A percentile compares a stretch with the other conserved stretches of the same genome.
Evolutionary conservation across 257 asterid species (phyloP).

Genomic region (Hygrophila difformis): DNA sequence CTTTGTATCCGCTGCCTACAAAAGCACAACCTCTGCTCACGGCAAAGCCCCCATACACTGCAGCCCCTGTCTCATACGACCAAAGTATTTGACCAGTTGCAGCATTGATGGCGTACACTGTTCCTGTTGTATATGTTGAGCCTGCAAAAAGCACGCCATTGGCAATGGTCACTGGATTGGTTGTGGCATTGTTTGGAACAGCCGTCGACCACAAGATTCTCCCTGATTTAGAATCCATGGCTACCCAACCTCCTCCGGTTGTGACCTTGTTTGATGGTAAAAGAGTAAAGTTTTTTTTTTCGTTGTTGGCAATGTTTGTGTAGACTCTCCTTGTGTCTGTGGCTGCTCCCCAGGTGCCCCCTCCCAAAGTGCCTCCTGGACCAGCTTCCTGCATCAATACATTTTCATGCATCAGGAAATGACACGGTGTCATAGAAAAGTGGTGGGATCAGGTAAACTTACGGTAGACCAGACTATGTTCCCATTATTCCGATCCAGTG

Average conservation of each 20-base stretch:
- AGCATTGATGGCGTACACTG: constrained; percentile 23
- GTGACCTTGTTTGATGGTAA: constrained; percentile 22
- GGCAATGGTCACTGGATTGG: constrained; percentile 25
- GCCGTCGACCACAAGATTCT: constrained; percentile 29
- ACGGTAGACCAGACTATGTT: constrained; percentile 26
- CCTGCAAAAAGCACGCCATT: constrained; percentile 33
- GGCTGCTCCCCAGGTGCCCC: constrained; percentile 46
- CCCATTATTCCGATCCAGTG: constrained; percentile 27
- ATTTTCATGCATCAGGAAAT: too few species aligned
- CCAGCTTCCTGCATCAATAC: constrained; percentile 28
- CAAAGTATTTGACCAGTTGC: constrained; percentile 23
- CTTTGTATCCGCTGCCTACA: constrained; percentile 27
- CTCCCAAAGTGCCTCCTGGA: constrained; percentile 29
- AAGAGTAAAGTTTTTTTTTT: constrained; percentile 15
- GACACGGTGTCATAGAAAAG: too few species aligned
- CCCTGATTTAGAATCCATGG: constrained; percentile 29
- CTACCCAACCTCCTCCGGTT: constrained; percentile 33
- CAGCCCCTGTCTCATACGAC: constrained; percentile 32
- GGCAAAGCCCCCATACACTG: constrained; percentile 29
- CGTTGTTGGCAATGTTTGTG: constrained; percentile 23
- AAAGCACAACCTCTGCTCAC: constrained; percentile 35
- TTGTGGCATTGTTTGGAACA: constrained; percentile 19
- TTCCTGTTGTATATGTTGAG: constrained; percentile 23
- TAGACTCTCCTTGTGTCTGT: constrained; percentile 29
- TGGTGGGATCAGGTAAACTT: constrained; percentile 1